Evolutionary conservation across 805 yeast species (phyloP), one percentile per base, ranked within the genome.

Genomic region (Pichia eremophila): DNA sequence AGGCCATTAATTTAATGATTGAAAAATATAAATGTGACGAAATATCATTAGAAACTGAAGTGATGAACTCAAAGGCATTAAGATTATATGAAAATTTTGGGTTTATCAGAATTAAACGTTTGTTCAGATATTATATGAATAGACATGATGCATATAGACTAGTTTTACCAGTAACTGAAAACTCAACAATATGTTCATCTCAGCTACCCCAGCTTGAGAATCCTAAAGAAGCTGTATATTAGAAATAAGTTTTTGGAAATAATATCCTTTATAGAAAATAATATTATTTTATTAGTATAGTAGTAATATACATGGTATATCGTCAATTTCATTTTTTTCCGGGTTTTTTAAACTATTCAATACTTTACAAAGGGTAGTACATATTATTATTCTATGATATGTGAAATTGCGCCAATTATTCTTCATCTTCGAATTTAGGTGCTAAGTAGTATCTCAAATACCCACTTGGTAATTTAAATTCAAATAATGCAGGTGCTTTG

Each of bases 391-490:
- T n/a, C 12, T 27, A 39, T 12, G 31, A 19, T 27, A 28, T 14
- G 29, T 29, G 15, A 37, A 31, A 14, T n/a, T 9, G 25, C n/a
- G 15, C 14, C 34, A 44, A 31, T 62, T 70, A 79, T 55, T 85
- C 93, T 54, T 86, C 95, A 54, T 90, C 98, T 55, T 85, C 96
- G 65, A 93, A 88, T 76, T 93, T 91, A 51, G 99, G 99, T 58
- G 99, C 99, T 66, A 93, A 77, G 78, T 86, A 93, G 78, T 85
- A 93, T 66, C 96, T 83, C 66, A 93, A 74, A 69, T 87, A 86
- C 46, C 99, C 99, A 66, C 91, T 85, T 53, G 88, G 82, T 63
- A 93, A 74, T 68, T 83, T 84, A 71, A 83, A 93, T 71, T 91
- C 97, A 62, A 93, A 88, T 65, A 89, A 72, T 39, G 97, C 95